These are phyloP conservation scores for Malania oleifera DNA, from an alignment of 164 flowering plant species.

Conservation along the genomic window DNA sequence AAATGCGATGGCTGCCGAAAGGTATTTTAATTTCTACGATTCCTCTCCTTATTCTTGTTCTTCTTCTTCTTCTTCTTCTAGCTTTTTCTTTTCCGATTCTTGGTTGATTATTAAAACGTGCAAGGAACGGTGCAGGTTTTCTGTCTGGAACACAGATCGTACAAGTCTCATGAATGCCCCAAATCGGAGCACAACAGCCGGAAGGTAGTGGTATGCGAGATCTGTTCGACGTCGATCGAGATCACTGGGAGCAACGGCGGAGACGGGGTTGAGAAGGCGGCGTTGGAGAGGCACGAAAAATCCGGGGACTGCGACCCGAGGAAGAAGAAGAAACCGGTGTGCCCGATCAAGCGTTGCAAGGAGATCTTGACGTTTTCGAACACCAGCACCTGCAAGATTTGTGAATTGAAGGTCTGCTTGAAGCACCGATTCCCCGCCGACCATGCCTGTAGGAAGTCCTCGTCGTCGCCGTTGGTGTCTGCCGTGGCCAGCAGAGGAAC, in stretches of 20 bases:
- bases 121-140: constrained; percentile 41
- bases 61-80: neutral
- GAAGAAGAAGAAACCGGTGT: constrained; percentile 71
- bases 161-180: constrained; percentile 70
- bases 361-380: constrained; percentile 69
- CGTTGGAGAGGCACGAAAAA: constrained; percentile 46
- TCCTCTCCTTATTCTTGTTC: neutral
- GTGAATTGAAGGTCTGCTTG: constrained; percentile 62
- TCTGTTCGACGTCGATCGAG: constrained; percentile 68
- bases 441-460: constrained; percentile 42
- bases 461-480: constrained; percentile 2
- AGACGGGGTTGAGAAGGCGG: constrained; percentile 33
- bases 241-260: constrained; percentile 35
- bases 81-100: neutral
- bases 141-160: constrained; percentile 74
- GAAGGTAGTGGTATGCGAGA: constrained; percentile 61
- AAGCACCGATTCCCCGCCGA: constrained; percentile 80
- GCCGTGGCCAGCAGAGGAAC: constrained; percentile 3
- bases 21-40: constrained; percentile 24
- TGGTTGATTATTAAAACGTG: too few species aligned
- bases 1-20: constrained; percentile 56
- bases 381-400: constrained; percentile 54
- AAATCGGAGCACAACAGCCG: constrained; percentile 56
- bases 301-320: constrained; percentile 75
- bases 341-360: constrained; percentile 69